Evolutionary conservation across 345 rosid species (phyloP).

Genomic region (Hypericum perforatum): DNA sequence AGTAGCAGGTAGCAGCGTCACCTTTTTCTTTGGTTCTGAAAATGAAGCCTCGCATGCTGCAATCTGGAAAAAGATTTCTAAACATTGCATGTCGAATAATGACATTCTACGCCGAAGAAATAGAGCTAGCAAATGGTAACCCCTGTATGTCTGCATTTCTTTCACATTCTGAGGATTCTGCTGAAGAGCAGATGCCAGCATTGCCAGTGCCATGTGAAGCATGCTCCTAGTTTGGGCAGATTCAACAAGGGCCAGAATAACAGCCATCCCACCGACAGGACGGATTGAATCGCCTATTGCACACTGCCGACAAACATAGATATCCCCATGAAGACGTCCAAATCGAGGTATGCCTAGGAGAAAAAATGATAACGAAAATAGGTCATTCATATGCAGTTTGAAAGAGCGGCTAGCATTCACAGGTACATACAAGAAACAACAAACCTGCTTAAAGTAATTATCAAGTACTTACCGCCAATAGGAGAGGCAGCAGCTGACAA

Average conservation of each 20-base stretch:
- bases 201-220: conserved; percentile 91
- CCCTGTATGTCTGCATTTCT: conserved; percentile 95
- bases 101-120: conserved; percentile 85
- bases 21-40: conserved; percentile 76
- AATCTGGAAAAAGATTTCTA: conserved; percentile 91
- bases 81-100: conserved; percentile 88
- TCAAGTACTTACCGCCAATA: conserved; percentile 61
- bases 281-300: conserved; percentile 86
- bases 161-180: conserved; percentile 91
- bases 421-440: background rate
- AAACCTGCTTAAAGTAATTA: background rate
- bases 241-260: conserved; percentile 86
- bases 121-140: conserved; percentile 92
- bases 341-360: conserved; percentile 87
- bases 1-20: conserved; percentile 36
- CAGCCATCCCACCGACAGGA: conserved; percentile 84
- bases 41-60: conserved; percentile 99
- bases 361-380: conserved; percentile 9
- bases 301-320: conserved; percentile 70
- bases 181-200: conserved; percentile 89
- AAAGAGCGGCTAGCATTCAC: background rate
- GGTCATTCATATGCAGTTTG: no score
- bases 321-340: conserved; percentile 86
- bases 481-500: conserved; percentile 99
- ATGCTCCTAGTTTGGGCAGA: conserved; percentile 88